Conservation (phyloP, 2,329 filamentous ascomycete genomes). For the Fusarium staphyleae region DNA sequence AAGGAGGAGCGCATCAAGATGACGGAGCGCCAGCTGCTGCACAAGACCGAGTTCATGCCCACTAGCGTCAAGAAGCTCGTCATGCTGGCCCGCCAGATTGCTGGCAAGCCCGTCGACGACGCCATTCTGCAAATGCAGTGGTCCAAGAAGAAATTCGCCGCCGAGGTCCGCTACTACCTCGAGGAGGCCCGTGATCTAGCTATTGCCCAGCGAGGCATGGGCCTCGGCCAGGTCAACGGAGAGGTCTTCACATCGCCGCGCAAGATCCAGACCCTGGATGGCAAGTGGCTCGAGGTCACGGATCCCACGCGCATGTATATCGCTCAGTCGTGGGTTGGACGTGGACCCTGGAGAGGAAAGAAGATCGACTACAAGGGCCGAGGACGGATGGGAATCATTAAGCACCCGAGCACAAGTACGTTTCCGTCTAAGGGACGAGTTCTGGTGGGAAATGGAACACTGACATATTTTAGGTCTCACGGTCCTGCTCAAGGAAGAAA, state of each 20-base stretch:
- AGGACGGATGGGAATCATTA: slow-evolving; percentile 72
- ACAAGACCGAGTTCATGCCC: slow-evolving; percentile 75
- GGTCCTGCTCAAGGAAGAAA: slow-evolving; percentile 90
- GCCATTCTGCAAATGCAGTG: slow-evolving; percentile 95
- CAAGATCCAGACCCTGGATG: slow-evolving; percentile 76
- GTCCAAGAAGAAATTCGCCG: slow-evolving; percentile 90
- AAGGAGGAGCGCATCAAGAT: slow-evolving; percentile 72
- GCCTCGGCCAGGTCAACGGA: slow-evolving; percentile 61
- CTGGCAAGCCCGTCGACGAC: slow-evolving; percentile 91
- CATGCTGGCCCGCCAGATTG: slow-evolving; percentile 84
- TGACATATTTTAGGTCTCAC: slow-evolving; percentile 67
- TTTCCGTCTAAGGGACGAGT: slow-evolving; percentile 38
- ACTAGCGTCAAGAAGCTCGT: slow-evolving; percentile 93
- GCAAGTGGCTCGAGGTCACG: slow-evolving; percentile 71
- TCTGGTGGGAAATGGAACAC: not conserved
- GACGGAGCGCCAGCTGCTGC: slow-evolving; percentile 61
- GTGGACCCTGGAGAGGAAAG: slow-evolving; percentile 67
- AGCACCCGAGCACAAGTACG: slow-evolving; percentile 77
- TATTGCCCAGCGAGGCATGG: slow-evolving; percentile 84
- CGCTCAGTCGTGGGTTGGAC: slow-evolving; percentile 90
- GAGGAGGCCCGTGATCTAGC: slow-evolving; percentile 83
- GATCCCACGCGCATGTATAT: slow-evolving; percentile 89
- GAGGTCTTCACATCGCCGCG: slow-evolving; percentile 48
- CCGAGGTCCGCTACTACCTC: slow-evolving; percentile 80
- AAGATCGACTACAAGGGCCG: slow-evolving; percentile 76